A percentile compares a stretch with the other conserved stretches of the same genome.
phyloP scores from a whole-genome alignment of 768 basidiomycete species.

The Leccinum subtestaceum region DNA sequence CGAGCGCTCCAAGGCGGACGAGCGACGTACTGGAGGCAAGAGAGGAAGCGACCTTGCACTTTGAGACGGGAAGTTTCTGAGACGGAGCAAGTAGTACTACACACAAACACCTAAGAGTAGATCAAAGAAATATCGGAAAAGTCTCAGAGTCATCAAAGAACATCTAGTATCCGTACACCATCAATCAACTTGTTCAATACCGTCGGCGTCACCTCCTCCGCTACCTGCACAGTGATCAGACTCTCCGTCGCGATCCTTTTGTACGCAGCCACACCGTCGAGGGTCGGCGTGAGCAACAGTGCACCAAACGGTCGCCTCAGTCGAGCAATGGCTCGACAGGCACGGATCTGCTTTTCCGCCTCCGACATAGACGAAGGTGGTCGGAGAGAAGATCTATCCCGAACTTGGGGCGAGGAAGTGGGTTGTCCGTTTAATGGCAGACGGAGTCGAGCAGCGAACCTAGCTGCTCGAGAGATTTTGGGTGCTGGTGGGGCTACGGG shows the following conservation, averaged over 20 bases:
- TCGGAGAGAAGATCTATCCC: no score
- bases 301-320: constrained; percentile 11
- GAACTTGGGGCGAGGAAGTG: neutral
- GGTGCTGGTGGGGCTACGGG: no score
- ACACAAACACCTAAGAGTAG: no score
- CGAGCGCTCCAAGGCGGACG: no score
- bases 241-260: constrained; percentile 9
- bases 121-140: no score
- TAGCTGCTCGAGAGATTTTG: neutral
- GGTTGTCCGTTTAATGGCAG: neutral
- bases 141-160: neutral
- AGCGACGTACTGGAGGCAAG: no score
- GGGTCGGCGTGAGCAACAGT: constrained; percentile 5
- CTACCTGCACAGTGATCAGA: constrained; percentile 5
- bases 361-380: no score
- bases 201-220: neutral
- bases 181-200: neutral
- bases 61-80: no score
- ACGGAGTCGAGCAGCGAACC: neutral
- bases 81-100: no score
- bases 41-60: no score
- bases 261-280: constrained; percentile 1
- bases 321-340: neutral
- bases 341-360: neutral
- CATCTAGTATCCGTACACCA: constrained; percentile 1